These are phyloP conservation scores for Crithidia sp. DNA, from an alignment of 208 protist genomes.

Conservation along the genomic window DNA sequence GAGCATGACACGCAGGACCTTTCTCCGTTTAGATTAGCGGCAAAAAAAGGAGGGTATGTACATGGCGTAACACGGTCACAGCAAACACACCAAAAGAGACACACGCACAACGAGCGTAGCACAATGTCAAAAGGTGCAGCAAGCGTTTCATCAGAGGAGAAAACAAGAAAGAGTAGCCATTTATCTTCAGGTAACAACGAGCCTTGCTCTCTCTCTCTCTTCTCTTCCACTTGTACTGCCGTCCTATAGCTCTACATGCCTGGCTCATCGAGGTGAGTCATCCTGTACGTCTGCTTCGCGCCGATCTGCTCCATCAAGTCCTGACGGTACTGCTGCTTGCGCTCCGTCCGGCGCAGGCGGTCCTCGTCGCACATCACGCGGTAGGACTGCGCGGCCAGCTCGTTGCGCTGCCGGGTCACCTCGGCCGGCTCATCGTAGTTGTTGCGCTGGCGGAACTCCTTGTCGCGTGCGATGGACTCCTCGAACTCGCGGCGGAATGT, in stretches of 20 bases:
- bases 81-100: background rate
- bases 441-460: slow-evolving; percentile 69
- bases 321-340: slow-evolving; percentile 62
- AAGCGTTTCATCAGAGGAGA: no score
- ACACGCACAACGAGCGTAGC: no score
- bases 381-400: slow-evolving; percentile 60
- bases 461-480: slow-evolving; percentile 67
- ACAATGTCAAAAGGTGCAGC: no score
- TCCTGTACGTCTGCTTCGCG: slow-evolving; percentile 65
- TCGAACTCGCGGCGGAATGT: slow-evolving; percentile 76
- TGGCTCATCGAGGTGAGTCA: slow-evolving; percentile 68
- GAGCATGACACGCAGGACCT: no score
- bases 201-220: background rate
- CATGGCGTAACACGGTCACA: no score
- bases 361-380: slow-evolving; percentile 69
- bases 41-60: no score
- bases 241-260: slow-evolving; percentile 15
- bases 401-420: slow-evolving; percentile 65
- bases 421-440: slow-evolving; percentile 87
- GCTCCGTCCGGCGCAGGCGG: slow-evolving; percentile 45
- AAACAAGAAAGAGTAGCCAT: background rate
- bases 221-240: background rate
- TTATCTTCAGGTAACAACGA: background rate
- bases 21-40: no score
- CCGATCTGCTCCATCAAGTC: slow-evolving; percentile 83